Evolutionary conservation across 176 grass and related monocot species (phyloP), one percentile per base, ranked within the genome.

Genomic region (Otatea glauca): DNA sequence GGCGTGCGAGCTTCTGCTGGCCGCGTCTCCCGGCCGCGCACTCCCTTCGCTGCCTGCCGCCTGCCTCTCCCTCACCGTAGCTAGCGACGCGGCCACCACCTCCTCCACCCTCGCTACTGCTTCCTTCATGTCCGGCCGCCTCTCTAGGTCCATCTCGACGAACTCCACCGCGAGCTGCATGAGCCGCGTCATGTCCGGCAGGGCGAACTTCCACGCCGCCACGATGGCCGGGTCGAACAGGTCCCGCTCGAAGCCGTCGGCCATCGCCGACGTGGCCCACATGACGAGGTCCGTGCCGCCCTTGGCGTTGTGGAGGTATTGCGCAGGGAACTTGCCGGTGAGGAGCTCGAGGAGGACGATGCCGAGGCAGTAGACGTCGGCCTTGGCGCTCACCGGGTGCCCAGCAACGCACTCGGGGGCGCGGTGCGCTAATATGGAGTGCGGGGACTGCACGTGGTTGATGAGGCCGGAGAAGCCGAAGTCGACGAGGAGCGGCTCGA

Each of bases 301-400:
- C 56, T 92, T 90, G 32, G 75, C 86, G 63, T 89, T 89, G 12
- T 89, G 58, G 44, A 92, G 84, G 75, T 98, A 98, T 60, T 95
- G 93, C 20, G 96, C 71, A 7, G 91, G 96, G 84, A 93, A 95
- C 83, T 95, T 98, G 6, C 96, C 96, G 0, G 92, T 98, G 80
- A 98, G 91, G 64, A 98, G 89, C 81, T 98, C 96, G 65, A 98
- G 96, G 66, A 98, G 79, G 34, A 95, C 56, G 77, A 98, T n/a
- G 68, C 96, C 96, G 84, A 98, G 85, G 83, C 96, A 94, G 88
- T 95, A 95, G 9, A 95, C 93, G 76, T 98, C 96, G 76, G 96
- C 89, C 76, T 93, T 92, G 32, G 84, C 81, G 5, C 54, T 43
- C 29, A 85, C 76, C 25, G 41, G 88, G 73, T 44, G 54, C 3